phyloP scores from a whole-genome alignment of 2,329 filamentous ascomycete genomes.

The Colletotrichum sp. region DNA sequence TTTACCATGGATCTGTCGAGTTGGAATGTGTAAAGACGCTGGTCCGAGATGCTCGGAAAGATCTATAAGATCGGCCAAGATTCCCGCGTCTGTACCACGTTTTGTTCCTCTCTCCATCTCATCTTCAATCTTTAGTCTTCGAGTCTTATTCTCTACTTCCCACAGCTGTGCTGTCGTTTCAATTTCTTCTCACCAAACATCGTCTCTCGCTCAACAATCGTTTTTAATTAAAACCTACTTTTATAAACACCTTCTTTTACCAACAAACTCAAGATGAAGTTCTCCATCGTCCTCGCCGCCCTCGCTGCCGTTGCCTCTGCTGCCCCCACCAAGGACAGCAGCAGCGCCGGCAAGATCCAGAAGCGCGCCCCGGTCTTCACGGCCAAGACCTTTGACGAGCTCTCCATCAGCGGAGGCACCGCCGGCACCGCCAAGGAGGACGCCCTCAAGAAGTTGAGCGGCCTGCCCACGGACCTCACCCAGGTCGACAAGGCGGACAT shows the following conservation, averaged over 20 bases:
- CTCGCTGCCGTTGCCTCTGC: constrained; percentile 33
- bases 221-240: background rate
- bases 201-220: constrained; percentile 3
- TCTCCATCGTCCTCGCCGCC: constrained; percentile 32
- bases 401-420: constrained; percentile 51
- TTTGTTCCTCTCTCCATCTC: background rate
- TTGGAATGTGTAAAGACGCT: background rate
- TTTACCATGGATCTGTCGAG: background rate
- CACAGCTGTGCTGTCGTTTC: constrained; percentile 13
- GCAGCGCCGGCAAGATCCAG: constrained; percentile 23
- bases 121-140: constrained; percentile 1
- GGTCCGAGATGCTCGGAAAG: background rate
- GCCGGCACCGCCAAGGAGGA: constrained; percentile 50
- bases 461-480: constrained; percentile 43
- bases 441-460: constrained; percentile 42
- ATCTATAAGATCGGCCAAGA: constrained; percentile 1
- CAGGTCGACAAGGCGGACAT: constrained; percentile 52
- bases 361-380: constrained; percentile 33
- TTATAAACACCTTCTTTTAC: constrained; percentile 15
- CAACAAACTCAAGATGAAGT: constrained; percentile 33
- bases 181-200: background rate
- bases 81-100: background rate
- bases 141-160: background rate
- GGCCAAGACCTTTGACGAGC: constrained; percentile 42
- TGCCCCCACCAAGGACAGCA: background rate